Evolutionary conservation across 345 rosid genomes (phyloP).

Genomic region (Eucalyptus globulus): DNA sequence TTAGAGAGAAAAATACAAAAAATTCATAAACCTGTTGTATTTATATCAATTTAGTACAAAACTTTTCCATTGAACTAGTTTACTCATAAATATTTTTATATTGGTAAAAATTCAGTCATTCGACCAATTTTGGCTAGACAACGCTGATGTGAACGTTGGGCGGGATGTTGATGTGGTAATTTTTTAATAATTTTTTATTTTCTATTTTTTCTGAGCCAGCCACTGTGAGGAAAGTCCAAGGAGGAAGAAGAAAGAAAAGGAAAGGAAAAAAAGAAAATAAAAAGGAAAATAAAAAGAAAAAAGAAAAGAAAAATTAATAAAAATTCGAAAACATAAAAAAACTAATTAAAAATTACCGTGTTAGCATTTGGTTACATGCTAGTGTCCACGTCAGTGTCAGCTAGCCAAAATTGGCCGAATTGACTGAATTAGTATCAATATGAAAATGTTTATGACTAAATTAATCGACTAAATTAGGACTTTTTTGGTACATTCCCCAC

Average conservation of each 20-base stretch:
- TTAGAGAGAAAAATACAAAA: too few species aligned
- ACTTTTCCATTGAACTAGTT: fast-evolving
- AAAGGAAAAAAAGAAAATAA: too few species aligned
- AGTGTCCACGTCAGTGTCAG: fast-evolving
- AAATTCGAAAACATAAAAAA: too few species aligned
- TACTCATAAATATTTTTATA: fast-evolving
- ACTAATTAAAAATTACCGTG: too few species aligned
- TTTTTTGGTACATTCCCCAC: too few species aligned
- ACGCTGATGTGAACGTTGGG: fast-evolving
- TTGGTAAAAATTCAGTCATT: fast-evolving
- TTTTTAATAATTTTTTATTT: too few species aligned
- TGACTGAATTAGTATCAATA: fast-evolving
- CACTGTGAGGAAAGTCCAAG: fast-evolving
- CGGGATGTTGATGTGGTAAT: fast-evolving
- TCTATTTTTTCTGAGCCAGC: fast-evolving
- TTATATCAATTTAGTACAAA: fast-evolving
- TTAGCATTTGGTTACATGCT: fast-evolving
- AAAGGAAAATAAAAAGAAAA: too few species aligned
- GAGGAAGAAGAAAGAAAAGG: too few species aligned
- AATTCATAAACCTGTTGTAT: fast-evolving
- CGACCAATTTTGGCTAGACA: fast-evolving
- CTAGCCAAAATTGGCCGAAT: fast-evolving
- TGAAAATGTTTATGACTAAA: too few species aligned
- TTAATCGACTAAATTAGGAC: too few species aligned
- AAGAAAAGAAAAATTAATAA: too few species aligned